These are phyloP conservation scores for Barnettozyma californica DNA, from an alignment of 805 yeast genomes.

Conservation along the genomic window DNA sequence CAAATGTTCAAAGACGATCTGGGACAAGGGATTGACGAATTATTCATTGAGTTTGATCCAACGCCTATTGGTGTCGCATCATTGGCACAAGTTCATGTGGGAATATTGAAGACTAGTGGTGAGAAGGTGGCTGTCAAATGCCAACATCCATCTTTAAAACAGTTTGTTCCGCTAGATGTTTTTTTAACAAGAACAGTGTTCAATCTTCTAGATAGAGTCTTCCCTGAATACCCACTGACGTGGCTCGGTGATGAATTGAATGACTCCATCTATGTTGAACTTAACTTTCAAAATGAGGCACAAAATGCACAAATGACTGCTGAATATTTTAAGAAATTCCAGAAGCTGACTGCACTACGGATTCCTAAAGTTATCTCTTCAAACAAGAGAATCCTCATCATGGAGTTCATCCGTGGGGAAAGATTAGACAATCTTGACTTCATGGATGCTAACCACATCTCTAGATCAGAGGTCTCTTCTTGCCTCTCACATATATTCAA, in stretches of 20 bases:
- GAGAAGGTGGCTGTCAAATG: conserved; percentile 87
- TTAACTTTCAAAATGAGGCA: conserved; percentile 86
- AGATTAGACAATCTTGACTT: conserved; percentile 73
- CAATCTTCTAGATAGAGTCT: conserved; percentile 62
- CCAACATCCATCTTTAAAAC: conserved; percentile 84
- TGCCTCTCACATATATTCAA: conserved; percentile 90
- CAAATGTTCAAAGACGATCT: conserved; percentile 65
- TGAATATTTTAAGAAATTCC: conserved; percentile 54
- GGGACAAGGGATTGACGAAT: conserved; percentile 52
- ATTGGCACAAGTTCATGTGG: conserved; percentile 91
- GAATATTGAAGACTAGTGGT: conserved; percentile 49
- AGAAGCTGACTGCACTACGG: conserved; percentile 63
- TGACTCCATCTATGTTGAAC: conserved; percentile 80
- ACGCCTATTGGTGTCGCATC: conserved; percentile 93
- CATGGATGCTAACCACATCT: conserved; percentile 57
- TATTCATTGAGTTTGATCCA: conserved; percentile 61
- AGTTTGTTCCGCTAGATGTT: conserved; percentile 89
- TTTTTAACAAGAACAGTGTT: conserved; percentile 74
- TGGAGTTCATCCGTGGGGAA: conserved; percentile 84
- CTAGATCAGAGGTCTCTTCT: conserved; percentile 71
- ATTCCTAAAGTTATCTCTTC: conserved; percentile 72
- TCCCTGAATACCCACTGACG: conserved; percentile 88
- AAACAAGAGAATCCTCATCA: conserved; percentile 64
- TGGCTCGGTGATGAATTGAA: conserved; percentile 97
- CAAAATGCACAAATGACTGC: conserved; percentile 68